Base-by-base conservation (phyloP, 2,329 filamentous ascomycete genomes). In the Xylaria sp. region DNA sequence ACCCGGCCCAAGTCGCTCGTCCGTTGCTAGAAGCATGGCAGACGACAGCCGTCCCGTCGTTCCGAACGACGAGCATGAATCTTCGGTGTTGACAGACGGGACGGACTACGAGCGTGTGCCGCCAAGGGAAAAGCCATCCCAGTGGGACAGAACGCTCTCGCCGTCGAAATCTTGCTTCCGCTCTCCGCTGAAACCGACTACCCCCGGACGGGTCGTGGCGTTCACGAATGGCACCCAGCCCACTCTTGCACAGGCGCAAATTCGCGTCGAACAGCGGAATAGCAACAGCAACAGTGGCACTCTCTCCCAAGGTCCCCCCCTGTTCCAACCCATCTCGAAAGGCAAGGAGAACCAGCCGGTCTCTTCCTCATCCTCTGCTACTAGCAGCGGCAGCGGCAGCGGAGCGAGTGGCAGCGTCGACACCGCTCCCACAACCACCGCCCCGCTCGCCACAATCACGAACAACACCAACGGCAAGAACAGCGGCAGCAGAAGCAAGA, bases 101-200 rank as follows among this genome's bases (percentile, higher is more conserved):
- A 74, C 76, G 2, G 71, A 73, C 0, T 73, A 74, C 34, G 72
- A 73, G 42, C 72, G 67, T 47, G 67, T 74, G 7, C 66, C 71
- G 16, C 72, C 68, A 2, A 73, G 72, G 3, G 63, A 74, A n/a
- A 74, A 81, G 19, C 76, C 78, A 6, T 77, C 79, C 2, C 70
- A 78, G 2, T 81, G 81, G 11, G 73, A 78, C 47, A 78, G 74
- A 55, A 74, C 76, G n/a, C 76, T 77, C 4, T 85, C 82, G 1
- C 82, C 83, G 0, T 74, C 69, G 7, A 86, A 85, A 63, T 85
- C 83, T 1, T 81, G 76, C 59, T 69, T 86, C 20, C 77, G 83
- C 17, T 83, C 82, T 3, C 80, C 82, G 0, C 65, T 82, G 17
- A 86, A 85, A 62, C 77, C 80, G 2, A 82, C 77, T 56, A 84